Conservation (phyloP, 2,329 filamentous ascomycete genomes). For the Simplicillium aogashimaense region DNA sequence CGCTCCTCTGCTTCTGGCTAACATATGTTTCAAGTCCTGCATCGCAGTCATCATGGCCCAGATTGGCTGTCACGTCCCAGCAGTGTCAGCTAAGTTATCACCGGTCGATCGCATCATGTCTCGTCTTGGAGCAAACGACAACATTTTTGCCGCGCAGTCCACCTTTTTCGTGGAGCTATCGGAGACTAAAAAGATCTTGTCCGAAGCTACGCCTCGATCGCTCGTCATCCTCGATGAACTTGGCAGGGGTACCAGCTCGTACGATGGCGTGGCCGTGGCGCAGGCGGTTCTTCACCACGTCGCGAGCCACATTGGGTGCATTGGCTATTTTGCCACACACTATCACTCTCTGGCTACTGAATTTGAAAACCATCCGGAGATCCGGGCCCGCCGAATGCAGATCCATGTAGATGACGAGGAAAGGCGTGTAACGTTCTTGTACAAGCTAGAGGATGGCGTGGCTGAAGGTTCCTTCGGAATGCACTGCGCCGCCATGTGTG, state of each 20-base stretch:
- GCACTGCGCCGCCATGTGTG: conserved; percentile 98
- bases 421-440: conserved; percentile 88
- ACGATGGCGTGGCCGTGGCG: conserved; percentile 92
- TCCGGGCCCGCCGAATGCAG: conserved; percentile 79
- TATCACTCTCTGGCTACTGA: conserved; percentile 92
- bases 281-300: conserved; percentile 97
- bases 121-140: conserved; percentile 92
- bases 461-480: conserved; percentile 97
- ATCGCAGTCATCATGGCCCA: conserved; percentile 96
- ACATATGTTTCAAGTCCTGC: conserved; percentile 64
- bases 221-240: conserved; percentile 96
- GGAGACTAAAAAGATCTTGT: conserved; percentile 95
- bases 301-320: conserved; percentile 81
- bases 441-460: conserved; percentile 86
- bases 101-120: conserved; percentile 98
- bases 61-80: conserved; percentile 87
- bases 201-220: conserved; percentile 86
- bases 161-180: conserved; percentile 98
- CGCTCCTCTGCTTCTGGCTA: conserved; percentile 17
- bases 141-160: conserved; percentile 95
- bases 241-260: conserved; percentile 86
- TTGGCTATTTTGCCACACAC: conserved; percentile 96
- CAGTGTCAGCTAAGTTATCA: conserved; percentile 70
- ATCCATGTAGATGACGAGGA: conserved; percentile 83
- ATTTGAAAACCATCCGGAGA: conserved; percentile 82